These are phyloP conservation scores for Guadua angustifolia DNA, from an alignment of 176 grass and related monocot genomes.

Conservation along the genomic window DNA sequence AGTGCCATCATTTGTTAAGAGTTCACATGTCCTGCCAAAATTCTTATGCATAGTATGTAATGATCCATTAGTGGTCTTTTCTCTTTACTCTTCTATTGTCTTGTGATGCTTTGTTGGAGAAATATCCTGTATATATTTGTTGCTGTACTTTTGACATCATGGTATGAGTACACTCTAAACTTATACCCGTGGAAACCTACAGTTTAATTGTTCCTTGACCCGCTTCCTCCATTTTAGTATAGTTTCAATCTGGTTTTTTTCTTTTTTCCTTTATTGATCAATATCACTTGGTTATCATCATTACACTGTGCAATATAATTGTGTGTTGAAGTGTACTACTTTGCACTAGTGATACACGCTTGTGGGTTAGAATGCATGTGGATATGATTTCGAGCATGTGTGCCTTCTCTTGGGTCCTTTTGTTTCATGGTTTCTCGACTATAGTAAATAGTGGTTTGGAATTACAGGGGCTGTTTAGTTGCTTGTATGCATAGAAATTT, in stretches of 20 bases:
- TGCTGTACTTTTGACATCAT: constrained; percentile 9
- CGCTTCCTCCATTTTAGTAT: background rate
- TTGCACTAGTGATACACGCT: background rate
- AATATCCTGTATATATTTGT: background rate
- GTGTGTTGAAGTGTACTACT: background rate
- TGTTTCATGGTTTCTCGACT: background rate
- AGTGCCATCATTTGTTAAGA: background rate
- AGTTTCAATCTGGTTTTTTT: background rate
- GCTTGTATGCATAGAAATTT: no score
- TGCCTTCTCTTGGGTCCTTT: background rate
- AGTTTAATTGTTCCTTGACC: background rate
- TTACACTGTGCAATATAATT: background rate
- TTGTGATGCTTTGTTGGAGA: constrained; percentile 18
- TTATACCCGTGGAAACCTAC: background rate
- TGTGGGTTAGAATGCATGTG: background rate
- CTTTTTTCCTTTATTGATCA: background rate
- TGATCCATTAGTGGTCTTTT: background rate
- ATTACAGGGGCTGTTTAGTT: no score
- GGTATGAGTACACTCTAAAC: background rate
- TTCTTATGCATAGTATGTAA: constrained; percentile 28
- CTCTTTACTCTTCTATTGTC: background rate
- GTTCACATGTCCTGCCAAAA: background rate
- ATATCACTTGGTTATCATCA: background rate
- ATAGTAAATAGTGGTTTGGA: background rate
- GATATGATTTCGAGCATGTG: background rate